Base-by-base conservation (phyloP, 495 filamentous ascomycete genomes). In the Rostrohypoxylon terebratum region DNA sequence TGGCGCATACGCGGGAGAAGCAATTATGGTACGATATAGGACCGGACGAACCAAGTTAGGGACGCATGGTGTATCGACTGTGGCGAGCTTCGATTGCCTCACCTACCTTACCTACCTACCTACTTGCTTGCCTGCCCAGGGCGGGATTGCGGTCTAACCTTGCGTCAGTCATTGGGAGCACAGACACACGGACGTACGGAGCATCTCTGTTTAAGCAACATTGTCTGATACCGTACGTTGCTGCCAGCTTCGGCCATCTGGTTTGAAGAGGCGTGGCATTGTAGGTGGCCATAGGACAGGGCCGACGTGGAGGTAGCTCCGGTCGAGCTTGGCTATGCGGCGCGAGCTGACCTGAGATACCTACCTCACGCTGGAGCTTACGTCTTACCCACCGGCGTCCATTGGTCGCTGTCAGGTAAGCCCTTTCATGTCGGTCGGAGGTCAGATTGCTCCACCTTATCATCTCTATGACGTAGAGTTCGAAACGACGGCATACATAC, bases 1-100 rank as follows among this genome's bases (percentile, higher is more conserved):
- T 38, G 55, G 55, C 33, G 21, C 55, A 40, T 59, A 13, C 13
- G 16, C 18, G 23, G 36, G 33, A 59, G 33, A 59, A 59, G 55
- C 36, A 40, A 20, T 10, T 9, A n/a, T 59, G 36, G 55, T 40
- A 42, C 36, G 16, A 40, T 36, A 58, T 40, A 11, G 21, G 34
- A 25, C 34, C 20, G 18, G 36, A 13, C 21, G n/a, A 36, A 36
- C n/a, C 31, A 14, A 36, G 18, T 36, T n/a, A 36, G 31, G 36
- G 36, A 28, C 28, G 28, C 28, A 3, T 31, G 10, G 47, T 25
- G 42, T 45, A 45, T 45, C 42, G 42, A 45, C 8, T 45, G 42
- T 45, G 42, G 42, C 42, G 42, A 45, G 42, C 42, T 45, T 45
- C 16, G 4, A 20, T 1, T 28, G 6, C 28, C 28, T 28, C 6